phyloP scores from a whole-genome alignment of 225 moss, liverwort and hornwort genomes.

The Antitrichia curtipendula region DNA sequence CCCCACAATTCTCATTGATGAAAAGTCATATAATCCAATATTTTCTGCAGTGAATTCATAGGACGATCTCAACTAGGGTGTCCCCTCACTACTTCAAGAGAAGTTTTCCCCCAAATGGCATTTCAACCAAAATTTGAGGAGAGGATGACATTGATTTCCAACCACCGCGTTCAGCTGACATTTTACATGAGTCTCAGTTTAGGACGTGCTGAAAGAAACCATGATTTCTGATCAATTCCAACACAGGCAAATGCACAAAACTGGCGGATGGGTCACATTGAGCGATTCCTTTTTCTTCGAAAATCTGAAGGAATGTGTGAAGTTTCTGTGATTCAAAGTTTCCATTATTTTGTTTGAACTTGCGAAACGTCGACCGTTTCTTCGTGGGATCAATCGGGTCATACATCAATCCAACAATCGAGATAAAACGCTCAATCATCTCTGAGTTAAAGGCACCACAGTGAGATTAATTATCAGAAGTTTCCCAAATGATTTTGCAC shows the following conservation, averaged over 20 bases:
- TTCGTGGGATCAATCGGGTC: too few species aligned
- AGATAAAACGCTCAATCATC: background rate
- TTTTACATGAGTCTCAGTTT: background rate
- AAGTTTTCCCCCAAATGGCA: background rate
- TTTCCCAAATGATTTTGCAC: background rate
- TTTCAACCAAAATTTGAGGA: background rate
- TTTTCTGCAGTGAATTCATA: fast-evolving
- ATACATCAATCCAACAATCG: background rate
- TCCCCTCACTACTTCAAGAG: background rate
- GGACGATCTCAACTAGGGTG: background rate
- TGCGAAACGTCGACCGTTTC: too few species aligned
- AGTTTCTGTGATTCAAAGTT: background rate
- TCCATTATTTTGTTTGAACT: background rate
- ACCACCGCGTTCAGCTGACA: background rate
- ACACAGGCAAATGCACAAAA: too few species aligned
- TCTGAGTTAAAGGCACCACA: background rate
- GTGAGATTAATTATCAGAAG: background rate
- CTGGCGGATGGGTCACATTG: background rate
- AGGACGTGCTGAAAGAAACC: background rate
- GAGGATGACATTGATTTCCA: background rate
- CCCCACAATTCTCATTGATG: too few species aligned
- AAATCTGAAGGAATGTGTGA: background rate
- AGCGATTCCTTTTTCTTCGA: too few species aligned
- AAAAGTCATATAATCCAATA: background rate
- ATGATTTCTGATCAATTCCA: background rate